phyloP scores from a whole-genome alignment of 83 land plant species.

The Picea mariana region DNA sequence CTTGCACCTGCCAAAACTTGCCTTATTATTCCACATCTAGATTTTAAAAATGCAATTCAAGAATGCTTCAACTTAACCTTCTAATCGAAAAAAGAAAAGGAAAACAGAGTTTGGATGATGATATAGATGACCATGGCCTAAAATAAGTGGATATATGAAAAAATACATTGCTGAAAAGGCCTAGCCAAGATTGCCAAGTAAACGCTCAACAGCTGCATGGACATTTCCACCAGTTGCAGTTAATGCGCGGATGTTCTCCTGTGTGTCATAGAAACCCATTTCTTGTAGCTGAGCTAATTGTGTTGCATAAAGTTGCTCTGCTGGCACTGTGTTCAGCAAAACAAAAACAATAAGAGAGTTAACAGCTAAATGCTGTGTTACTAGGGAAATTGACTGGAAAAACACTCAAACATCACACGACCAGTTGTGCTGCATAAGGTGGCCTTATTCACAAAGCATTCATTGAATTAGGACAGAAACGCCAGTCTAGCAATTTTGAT shows the following conservation, averaged over 20 bases:
- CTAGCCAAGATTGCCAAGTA: constrained; percentile 74
- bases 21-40: constrained; percentile 14
- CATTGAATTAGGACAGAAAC: background rate
- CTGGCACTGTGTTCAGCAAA: constrained; percentile 54
- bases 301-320: constrained; percentile 84
- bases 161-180: constrained; percentile 18
- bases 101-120: background rate
- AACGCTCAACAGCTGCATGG: constrained; percentile 93
- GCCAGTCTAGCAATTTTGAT: background rate
- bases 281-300: constrained; percentile 94
- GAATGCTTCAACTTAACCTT: constrained; percentile 2
- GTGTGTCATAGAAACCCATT: constrained; percentile 93
- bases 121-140: background rate
- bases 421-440: constrained; percentile 79
- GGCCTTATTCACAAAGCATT: constrained; percentile 73
- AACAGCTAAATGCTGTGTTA: background rate
- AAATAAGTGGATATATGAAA: constrained; percentile 15
- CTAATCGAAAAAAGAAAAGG: background rate
- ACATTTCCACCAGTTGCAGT: constrained; percentile 89
- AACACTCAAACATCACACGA: constrained; percentile 79
- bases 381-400: constrained; percentile 68
- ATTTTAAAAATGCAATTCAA: background rate
- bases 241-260: constrained; percentile 88
- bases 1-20: constrained; percentile 21
- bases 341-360: constrained; percentile 9